A percentile compares a stretch with the other conserved stretches of the same genome.
phyloP scores from a whole-genome alignment of 768 basidiomycete species.

The Lepiota venenata region DNA sequence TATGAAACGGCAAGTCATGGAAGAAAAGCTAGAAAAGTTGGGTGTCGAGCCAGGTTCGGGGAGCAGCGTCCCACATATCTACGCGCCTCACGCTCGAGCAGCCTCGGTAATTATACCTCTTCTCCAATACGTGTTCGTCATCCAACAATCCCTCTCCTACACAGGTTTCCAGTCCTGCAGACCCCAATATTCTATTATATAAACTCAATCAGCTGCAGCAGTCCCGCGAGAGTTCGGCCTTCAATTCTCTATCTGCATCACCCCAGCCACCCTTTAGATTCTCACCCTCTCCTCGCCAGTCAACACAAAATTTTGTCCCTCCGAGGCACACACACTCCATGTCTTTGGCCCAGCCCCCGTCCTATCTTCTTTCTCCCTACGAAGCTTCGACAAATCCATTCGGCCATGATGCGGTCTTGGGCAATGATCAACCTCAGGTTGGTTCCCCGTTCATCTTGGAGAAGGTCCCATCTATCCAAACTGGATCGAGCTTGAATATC shows the following conservation, averaged over 20 bases:
- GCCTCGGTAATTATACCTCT: conserved; percentile 62
- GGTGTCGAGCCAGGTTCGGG: conserved; percentile 70
- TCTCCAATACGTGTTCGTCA: conserved; percentile 21
- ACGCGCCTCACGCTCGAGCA: conserved; percentile 77
- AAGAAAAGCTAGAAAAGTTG: conserved; percentile 76
- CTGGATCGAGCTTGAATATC: not conserved
- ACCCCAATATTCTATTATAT: conserved; percentile 76
- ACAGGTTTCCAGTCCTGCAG: conserved; percentile 89
- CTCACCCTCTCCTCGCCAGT: conserved; percentile 46
- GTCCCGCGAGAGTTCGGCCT: conserved; percentile 52
- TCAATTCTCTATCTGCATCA: conserved; percentile 56
- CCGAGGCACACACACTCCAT: conserved; percentile 62
- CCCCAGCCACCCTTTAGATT: conserved; percentile 53
- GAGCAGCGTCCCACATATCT: conserved; percentile 54
- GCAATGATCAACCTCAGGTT: conserved; percentile 28
- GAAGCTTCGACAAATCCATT: conserved; percentile 59
- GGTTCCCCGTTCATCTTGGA: conserved; percentile 18
- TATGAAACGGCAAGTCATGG: conserved; percentile 68
- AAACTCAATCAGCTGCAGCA: conserved; percentile 84
- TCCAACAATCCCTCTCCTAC: not conserved
- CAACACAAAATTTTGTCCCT: conserved; percentile 30
- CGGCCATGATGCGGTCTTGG: conserved; percentile 51
- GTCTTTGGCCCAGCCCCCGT: conserved; percentile 63
- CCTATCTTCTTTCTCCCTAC: conserved; percentile 34
- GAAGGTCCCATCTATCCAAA: conserved; percentile 2